phyloP scores from a whole-genome alignment of 306 rosid genomes.

The Adenanthera pavonina region DNA sequence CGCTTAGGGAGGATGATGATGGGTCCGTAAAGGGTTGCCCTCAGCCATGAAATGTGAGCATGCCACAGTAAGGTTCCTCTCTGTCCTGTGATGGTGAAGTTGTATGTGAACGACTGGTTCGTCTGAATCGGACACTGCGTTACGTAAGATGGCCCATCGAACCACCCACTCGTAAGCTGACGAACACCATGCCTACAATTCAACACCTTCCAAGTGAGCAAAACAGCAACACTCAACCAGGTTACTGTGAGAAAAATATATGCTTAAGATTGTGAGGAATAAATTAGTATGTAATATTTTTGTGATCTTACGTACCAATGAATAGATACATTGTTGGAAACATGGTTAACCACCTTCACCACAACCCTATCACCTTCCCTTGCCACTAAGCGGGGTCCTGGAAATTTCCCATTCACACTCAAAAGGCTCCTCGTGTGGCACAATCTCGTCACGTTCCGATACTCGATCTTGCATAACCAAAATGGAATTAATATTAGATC shows the following conservation, averaged over 20 bases:
- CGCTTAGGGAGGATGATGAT: constrained; percentile 75
- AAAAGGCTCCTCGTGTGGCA: constrained; percentile 73
- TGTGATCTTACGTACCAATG: constrained; percentile 63
- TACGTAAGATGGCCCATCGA: constrained; percentile 84
- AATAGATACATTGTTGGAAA: constrained; percentile 67
- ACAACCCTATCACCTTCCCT: constrained; percentile 82
- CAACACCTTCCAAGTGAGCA: too few species aligned
- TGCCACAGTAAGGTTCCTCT: constrained; percentile 89
- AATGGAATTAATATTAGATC: background rate
- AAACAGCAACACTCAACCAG: background rate
- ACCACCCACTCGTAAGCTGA: constrained; percentile 73
- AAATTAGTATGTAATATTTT: too few species aligned
- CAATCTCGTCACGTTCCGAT: constrained; percentile 66
- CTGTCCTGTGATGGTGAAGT: constrained; percentile 76
- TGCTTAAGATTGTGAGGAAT: too few species aligned
- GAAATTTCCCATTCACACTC: constrained; percentile 72
- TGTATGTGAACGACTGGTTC: constrained; percentile 67
- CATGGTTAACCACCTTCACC: constrained; percentile 68
- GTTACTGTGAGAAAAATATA: too few species aligned
- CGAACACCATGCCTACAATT: constrained; percentile 76
- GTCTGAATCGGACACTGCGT: constrained; percentile 90
- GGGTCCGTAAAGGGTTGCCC: constrained; percentile 73
- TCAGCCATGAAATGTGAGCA: constrained; percentile 87
- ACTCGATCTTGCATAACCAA: constrained; percentile 53
- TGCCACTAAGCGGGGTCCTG: constrained; percentile 76